Conservation (phyloP, 768 basidiomycete species). For the Tricholoma saponaceum region DNA sequence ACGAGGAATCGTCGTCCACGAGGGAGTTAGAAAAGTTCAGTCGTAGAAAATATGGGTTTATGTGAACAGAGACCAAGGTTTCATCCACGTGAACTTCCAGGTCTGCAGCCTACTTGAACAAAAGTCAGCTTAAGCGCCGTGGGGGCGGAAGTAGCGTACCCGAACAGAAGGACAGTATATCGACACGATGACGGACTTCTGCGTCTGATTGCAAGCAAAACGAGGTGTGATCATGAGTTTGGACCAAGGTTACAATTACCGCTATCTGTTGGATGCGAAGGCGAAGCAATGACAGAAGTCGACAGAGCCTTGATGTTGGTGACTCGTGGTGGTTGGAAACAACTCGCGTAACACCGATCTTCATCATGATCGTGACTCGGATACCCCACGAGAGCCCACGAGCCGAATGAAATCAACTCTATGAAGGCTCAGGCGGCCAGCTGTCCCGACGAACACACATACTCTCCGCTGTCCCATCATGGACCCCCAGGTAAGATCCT, state of each 20-base stretch:
- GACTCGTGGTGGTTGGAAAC: too few species aligned
- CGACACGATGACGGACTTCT: constrained; percentile 47
- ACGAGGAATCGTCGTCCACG: constrained; percentile 65
- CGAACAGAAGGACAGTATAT: constrained; percentile 73
- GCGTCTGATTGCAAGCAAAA: constrained; percentile 67
- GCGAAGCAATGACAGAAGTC: neutral
- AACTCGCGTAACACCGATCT: too few species aligned
- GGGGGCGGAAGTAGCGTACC: constrained; percentile 31
- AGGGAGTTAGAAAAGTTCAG: constrained; percentile 68
- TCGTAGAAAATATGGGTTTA: constrained; percentile 83
- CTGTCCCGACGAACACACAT: neutral
- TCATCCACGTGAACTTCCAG: constrained; percentile 76
- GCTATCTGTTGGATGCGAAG: too few species aligned
- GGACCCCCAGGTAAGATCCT: constrained; percentile 45
- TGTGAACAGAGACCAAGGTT: constrained; percentile 64
- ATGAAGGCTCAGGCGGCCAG: neutral
- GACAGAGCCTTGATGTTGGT: neutral
- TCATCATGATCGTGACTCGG: too few species aligned
- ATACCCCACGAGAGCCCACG: too few species aligned
- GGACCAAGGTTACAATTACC: neutral
- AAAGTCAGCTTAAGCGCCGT: constrained; percentile 1
- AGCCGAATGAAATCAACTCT: neutral
- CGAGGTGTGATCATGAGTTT: constrained; percentile 68
- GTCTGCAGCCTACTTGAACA: constrained; percentile 66
- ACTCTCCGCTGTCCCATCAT: constrained; percentile 14